Percentiles rank a stretch among this genome's conserved stretches.
Evolutionary conservation across 2,329 filamentous ascomycete genomes (phyloP).

Genomic region (Bipolaris sorokiniana): DNA sequence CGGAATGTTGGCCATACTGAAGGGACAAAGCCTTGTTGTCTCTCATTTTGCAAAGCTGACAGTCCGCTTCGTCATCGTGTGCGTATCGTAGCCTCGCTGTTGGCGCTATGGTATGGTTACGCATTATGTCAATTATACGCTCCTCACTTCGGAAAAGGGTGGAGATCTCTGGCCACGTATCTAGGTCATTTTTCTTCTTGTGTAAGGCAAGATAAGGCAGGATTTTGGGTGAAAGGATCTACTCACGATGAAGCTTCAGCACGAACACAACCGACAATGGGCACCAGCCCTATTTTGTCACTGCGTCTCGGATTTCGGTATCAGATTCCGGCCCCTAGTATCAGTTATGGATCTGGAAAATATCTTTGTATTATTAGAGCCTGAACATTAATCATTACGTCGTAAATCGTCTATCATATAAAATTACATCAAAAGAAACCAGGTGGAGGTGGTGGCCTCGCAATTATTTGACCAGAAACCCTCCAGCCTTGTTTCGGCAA

Average conservation of each 20-base stretch:
- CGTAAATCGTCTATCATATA: neutral
- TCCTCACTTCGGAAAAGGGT: neutral
- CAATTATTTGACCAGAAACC: slow-evolving; percentile 21
- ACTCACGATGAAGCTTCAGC: no score
- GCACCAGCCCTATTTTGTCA: no score
- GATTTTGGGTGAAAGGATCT: no score
- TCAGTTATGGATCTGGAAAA: no score
- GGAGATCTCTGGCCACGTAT: neutral
- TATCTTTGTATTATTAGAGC: neutral
- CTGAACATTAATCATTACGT: neutral
- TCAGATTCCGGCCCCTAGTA: no score
- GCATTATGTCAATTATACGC: neutral
- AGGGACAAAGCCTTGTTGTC: neutral
- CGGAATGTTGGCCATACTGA: no score
- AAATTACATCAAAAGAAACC: slow-evolving; percentile 2
- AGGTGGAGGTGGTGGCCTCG: neutral
- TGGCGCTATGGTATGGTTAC: slow-evolving; percentile 6
- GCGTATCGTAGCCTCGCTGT: neutral
- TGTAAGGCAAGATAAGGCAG: neutral
- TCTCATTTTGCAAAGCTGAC: neutral
- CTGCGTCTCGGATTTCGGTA: no score
- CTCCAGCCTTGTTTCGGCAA: slow-evolving; percentile 26
- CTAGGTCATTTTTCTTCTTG: no score
- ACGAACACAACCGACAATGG: no score
- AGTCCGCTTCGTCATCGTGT: neutral